Evolutionary conservation across 805 yeast species (phyloP).

Genomic region (Yarrowia sp.): DNA sequence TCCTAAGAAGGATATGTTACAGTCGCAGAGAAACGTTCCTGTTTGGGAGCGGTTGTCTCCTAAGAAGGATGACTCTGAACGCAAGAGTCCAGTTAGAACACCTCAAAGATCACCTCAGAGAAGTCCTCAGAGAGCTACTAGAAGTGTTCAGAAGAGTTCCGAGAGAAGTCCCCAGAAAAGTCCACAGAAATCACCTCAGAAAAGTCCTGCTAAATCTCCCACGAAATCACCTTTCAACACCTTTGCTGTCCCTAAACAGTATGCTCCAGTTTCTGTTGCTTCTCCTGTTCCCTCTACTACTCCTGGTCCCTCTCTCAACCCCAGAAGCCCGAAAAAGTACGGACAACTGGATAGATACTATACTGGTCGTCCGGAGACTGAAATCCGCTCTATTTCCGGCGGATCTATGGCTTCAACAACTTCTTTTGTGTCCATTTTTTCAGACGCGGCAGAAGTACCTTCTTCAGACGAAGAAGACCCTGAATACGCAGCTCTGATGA

Average conservation of each 20-base stretch:
- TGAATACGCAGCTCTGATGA: slow-evolving; percentile 24
- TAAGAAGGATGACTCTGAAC: neutral
- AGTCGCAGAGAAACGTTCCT: neutral
- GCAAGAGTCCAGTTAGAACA: neutral
- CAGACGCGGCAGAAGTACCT: slow-evolving; percentile 3
- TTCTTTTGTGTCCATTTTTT: neutral
- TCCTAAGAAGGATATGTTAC: neutral
- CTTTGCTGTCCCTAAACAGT: neutral
- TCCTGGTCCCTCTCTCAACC: neutral
- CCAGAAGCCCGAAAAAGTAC: neutral
- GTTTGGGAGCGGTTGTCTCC: slow-evolving; percentile 9
- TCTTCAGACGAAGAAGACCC: slow-evolving; percentile 1
- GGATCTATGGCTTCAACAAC: neutral
- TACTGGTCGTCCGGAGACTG: neutral
- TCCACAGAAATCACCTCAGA: neutral
- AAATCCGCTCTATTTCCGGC: neutral
- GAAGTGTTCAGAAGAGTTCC: too few species aligned
- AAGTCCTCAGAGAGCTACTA: neutral
- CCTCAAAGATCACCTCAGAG: neutral
- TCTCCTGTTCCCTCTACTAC: too few species aligned
- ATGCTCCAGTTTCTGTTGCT: neutral
- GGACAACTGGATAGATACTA: neutral
- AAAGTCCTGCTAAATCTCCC: neutral
- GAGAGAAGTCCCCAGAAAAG: too few species aligned
- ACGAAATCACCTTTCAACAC: neutral